These are phyloP conservation scores for Lasiosphaeria ovina DNA, from an alignment of 495 filamentous ascomycete genomes.

Conservation along the genomic window DNA sequence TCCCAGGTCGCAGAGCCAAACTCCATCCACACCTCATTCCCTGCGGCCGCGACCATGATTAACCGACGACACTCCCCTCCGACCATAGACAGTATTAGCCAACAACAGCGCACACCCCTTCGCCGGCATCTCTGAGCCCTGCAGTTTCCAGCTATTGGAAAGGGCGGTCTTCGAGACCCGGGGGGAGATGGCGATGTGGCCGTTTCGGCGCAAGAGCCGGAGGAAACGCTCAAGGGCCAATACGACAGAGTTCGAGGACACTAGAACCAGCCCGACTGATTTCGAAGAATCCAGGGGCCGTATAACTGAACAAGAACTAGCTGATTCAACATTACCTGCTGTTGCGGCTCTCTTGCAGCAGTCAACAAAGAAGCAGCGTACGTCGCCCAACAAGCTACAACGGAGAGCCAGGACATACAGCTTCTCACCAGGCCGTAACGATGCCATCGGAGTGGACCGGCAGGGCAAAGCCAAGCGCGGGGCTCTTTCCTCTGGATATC, in stretches of 20 bases:
- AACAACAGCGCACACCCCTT: constrained; percentile 1
- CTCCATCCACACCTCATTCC: constrained; percentile 4
- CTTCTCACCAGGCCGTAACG: constrained; percentile 52
- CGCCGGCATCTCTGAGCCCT: constrained; percentile 9
- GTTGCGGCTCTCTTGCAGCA: constrained; percentile 8
- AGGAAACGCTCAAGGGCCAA: constrained; percentile 43
- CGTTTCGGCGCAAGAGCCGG: constrained; percentile 67
- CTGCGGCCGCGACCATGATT: constrained; percentile 25
- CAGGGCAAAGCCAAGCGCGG: constrained; percentile 27
- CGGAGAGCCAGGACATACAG: constrained; percentile 50
- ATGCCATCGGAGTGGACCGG: constrained; percentile 41
- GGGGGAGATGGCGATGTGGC: constrained; percentile 68
- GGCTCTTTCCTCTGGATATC: neutral
- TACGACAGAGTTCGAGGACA: constrained; percentile 34
- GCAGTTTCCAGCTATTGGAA: neutral
- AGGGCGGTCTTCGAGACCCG: neutral
- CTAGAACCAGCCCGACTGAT: constrained; percentile 34
- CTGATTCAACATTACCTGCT: neutral
- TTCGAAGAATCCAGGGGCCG: constrained; percentile 29
- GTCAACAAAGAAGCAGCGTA: constrained; percentile 32
- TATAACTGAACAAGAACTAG: constrained; percentile 26
- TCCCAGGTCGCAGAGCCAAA: neutral
- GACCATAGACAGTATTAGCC: constrained; percentile 10
- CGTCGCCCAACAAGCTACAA: constrained; percentile 47
- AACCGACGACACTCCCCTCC: constrained; percentile 15